Evolutionary conservation across 345 rosid species (phyloP).

Genomic region (Cardamine resedifolia): DNA sequence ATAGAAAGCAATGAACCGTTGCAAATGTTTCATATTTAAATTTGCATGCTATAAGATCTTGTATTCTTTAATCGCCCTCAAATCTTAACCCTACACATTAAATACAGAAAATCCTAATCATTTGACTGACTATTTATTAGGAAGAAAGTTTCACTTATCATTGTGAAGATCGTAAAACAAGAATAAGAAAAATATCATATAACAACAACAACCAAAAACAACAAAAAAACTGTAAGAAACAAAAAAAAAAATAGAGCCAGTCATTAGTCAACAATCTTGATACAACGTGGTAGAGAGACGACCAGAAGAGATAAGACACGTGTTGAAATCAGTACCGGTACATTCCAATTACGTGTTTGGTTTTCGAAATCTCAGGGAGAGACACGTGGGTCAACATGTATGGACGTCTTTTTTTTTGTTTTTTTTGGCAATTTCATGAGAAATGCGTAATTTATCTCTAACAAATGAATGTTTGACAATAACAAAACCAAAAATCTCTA

Average conservation of each 20-base stretch:
- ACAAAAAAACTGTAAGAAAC: not conserved
- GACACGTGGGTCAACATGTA: constrained; percentile 26
- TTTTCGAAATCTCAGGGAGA: constrained; percentile 28
- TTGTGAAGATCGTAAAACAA: constrained; percentile 2
- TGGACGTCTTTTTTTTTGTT: not conserved
- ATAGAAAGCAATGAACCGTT: not conserved
- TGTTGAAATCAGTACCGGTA: constrained; percentile 30
- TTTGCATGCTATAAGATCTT: not conserved
- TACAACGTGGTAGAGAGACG: constrained; percentile 3
- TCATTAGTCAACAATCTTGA: constrained; percentile 23
- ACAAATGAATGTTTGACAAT: not conserved
- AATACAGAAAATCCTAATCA: not conserved
- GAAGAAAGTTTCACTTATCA: not conserved
- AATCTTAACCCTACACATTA: not conserved
- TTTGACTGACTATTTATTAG: not conserved
- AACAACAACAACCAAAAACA: not conserved
- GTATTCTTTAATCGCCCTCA: not conserved
- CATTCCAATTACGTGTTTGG: not conserved
- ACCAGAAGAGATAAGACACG: constrained; percentile 7
- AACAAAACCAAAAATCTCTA: not conserved
- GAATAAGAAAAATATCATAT: not conserved
- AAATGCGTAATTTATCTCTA: not conserved
- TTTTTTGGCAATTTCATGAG: not conserved
- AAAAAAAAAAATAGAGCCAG: not conserved
- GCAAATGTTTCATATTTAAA: not conserved